These are phyloP conservation scores for Aureobasidium sp. DNA, from an alignment of 2,329 filamentous ascomycete genomes.

Conservation along the genomic window DNA sequence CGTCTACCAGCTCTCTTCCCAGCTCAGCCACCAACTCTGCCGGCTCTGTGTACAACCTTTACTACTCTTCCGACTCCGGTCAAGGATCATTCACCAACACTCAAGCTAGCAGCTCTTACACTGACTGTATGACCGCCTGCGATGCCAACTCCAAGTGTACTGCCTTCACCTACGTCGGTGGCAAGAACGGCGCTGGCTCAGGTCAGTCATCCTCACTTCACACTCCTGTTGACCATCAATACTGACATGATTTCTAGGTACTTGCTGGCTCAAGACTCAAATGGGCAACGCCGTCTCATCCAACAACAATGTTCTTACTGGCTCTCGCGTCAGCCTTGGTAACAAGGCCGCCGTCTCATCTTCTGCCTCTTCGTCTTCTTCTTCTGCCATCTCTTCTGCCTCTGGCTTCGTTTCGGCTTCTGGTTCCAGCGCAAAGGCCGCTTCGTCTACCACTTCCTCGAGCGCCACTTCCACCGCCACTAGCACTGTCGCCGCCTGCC, in stretches of 20 bases:
- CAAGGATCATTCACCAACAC: conserved; percentile 17
- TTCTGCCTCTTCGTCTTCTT: not conserved
- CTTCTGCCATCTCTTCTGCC: not conserved
- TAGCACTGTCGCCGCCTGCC: conserved; percentile 19
- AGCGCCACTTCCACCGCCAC: conserved; percentile 15
- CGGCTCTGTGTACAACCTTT: conserved; percentile 14
- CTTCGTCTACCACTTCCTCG: conserved; percentile 2
- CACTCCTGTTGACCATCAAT: not conserved
- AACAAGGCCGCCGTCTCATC: conserved; percentile 4
- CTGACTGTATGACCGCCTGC: conserved; percentile 18
- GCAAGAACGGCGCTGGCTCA: conserved; percentile 11
- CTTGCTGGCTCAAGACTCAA: conserved; percentile 20
- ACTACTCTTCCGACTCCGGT: conserved; percentile 17
- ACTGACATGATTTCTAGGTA: not conserved
- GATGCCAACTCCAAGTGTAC: conserved; percentile 17
- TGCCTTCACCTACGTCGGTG: conserved; percentile 20
- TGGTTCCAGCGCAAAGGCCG: not conserved
- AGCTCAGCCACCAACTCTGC: conserved; percentile 3
- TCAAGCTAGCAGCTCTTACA: conserved; percentile 15
- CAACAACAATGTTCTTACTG: conserved; percentile 9
- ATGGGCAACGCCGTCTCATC: not conserved
- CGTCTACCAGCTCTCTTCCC: conserved; percentile 4
- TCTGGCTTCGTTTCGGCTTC: conserved; percentile 17
- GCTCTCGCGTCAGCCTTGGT: conserved; percentile 6
- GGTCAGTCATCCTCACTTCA: not conserved